These are phyloP conservation scores for Diaporthe citriasiana DNA, from an alignment of 2,329 filamentous ascomycete genomes.

Conservation along the genomic window DNA sequence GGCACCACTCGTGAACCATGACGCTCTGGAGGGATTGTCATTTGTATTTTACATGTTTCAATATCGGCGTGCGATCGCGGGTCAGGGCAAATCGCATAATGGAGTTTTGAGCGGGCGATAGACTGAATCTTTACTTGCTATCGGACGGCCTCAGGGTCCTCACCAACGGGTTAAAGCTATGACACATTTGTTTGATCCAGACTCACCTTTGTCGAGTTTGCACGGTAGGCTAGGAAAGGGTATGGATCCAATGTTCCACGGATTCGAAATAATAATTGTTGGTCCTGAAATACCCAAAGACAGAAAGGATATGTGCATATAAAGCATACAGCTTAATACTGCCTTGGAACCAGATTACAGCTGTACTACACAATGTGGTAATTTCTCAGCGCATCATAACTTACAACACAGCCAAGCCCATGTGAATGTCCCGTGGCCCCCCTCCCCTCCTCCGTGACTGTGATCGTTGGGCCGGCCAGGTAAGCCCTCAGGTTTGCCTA, in stretches of 20 bases:
- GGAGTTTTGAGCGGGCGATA: conserved; percentile 31
- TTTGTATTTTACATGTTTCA: conserved; percentile 3
- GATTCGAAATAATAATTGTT: not conserved
- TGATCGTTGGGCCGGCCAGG: not conserved
- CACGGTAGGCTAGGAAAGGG: no score
- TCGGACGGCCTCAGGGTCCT: not conserved
- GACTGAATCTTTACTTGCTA: conserved; percentile 15
- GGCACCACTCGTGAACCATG: not conserved
- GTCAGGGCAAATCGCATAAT: conserved; percentile 2
- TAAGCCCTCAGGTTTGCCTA: not conserved
- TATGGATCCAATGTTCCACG: no score
- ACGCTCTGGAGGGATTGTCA: not conserved
- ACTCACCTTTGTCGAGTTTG: no score
- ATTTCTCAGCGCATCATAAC: not conserved
- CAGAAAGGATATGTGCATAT: no score
- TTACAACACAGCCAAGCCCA: not conserved
- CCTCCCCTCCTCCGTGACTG: no score
- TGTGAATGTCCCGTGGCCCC: no score
- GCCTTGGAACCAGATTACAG: not conserved
- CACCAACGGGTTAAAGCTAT: not conserved
- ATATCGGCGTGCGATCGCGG: conserved; percentile 9
- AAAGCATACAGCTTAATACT: not conserved
- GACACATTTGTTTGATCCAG: not conserved
- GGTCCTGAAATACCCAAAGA: not conserved
- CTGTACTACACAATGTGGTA: not conserved